Percentiles rank a stretch among this genome's conserved stretches.
Conservation (phyloP, 1,139 yeast genomes). For the Meyerozyma elateridarum region DNA sequence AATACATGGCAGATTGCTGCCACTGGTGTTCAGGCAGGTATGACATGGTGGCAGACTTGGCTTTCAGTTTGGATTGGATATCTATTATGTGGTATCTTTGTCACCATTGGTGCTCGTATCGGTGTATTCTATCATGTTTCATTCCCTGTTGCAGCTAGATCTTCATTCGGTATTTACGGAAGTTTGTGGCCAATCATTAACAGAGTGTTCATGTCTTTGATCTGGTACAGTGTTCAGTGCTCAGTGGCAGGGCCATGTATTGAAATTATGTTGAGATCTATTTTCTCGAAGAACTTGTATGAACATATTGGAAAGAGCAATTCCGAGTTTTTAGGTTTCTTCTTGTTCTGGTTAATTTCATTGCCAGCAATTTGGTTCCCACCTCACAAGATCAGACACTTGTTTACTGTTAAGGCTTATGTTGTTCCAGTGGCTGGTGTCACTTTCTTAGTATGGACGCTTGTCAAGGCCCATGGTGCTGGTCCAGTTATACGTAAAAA, state of each 20-base stretch:
- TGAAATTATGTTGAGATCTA: conserved; percentile 61
- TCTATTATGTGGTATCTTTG: conserved; percentile 55
- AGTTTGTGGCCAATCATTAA: conserved; percentile 77
- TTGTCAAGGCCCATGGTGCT: conserved; percentile 68
- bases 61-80: conserved; percentile 77
- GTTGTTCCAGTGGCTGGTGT: conserved; percentile 78
- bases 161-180: conserved; percentile 74
- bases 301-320: conserved; percentile 13
- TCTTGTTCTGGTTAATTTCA: conserved; percentile 72
- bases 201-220: conserved; percentile 76
- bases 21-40: conserved; percentile 67
- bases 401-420: conserved; percentile 74
- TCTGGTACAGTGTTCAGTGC: conserved; percentile 83
- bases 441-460: conserved; percentile 75
- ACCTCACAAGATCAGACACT: conserved; percentile 75
- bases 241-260: conserved; percentile 83
- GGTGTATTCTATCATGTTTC: conserved; percentile 75
- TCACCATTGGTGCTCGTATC: conserved; percentile 59
- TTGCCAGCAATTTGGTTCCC: conserved; percentile 77
- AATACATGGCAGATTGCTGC: conserved; percentile 91
- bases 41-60: conserved; percentile 92
- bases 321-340: conserved; percentile 61
- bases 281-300: conserved; percentile 56
- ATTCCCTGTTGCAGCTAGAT: conserved; percentile 71
- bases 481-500: conserved; percentile 61